Evolutionary conservation across 441 rosid species (phyloP).

Genomic region (Euphorbia neoarborescens): DNA sequence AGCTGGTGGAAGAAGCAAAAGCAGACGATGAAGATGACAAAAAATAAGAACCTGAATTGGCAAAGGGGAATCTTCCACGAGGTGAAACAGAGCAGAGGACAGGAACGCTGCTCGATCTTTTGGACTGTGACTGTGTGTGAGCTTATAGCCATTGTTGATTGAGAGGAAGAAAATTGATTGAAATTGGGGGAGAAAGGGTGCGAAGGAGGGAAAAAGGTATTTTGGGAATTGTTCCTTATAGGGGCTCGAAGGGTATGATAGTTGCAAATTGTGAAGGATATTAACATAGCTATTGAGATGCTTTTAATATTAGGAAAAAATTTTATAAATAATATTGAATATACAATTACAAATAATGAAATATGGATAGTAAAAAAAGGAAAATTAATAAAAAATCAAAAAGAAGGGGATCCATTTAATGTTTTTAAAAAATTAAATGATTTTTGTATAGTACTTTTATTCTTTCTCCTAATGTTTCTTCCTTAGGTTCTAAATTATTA

Average conservation of each 20-base stretch:
- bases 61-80: constrained; percentile 32
- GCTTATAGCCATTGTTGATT: constrained; percentile 24
- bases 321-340: too few relatives aligned
- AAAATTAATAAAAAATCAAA: too few relatives aligned
- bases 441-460: too few relatives aligned
- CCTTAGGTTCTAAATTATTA: too few relatives aligned
- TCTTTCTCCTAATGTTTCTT: too few relatives aligned
- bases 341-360: too few relatives aligned
- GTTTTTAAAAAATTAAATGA: too few relatives aligned
- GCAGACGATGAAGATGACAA: constrained; percentile 34
- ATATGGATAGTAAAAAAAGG: too few relatives aligned
- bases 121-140: constrained; percentile 48
- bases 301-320: too few relatives aligned
- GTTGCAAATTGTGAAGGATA: too few relatives aligned
- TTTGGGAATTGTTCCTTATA: neutral
- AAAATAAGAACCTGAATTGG: neutral
- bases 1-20: constrained; percentile 66
- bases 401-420: too few relatives aligned
- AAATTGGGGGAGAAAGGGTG: constrained; percentile 7
- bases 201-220: neutral
- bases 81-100: constrained; percentile 51
- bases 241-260: constrained; percentile 41
- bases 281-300: too few relatives aligned
- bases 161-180: neutral
- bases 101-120: constrained; percentile 41